Conservation (phyloP, 805 yeast genomes). For the Lachancea kluyveri region DNA sequence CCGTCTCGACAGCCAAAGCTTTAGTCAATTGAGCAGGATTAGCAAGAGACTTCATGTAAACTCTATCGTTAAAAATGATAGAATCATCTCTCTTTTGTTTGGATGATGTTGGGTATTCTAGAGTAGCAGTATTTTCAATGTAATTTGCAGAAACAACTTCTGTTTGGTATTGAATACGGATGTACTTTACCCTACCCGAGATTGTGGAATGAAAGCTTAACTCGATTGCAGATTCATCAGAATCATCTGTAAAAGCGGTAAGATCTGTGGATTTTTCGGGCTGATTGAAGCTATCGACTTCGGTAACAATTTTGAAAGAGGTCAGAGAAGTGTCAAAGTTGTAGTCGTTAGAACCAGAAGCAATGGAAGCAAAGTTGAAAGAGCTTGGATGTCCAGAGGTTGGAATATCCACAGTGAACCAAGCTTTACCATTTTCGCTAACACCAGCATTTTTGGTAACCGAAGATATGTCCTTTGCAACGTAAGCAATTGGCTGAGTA, state of each 20-base stretch:
- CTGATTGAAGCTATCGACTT: constrained; percentile 21
- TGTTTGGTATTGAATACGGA: constrained; percentile 23
- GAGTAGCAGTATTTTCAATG: constrained; percentile 14
- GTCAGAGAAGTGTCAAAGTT: constrained; percentile 16
- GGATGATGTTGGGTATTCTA: constrained; percentile 10
- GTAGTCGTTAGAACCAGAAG: constrained; percentile 11
- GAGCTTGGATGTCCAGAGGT: constrained; percentile 13
- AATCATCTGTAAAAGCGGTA: constrained; percentile 20
- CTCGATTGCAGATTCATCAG: constrained; percentile 17
- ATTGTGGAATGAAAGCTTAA: constrained; percentile 18
- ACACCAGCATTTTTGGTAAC: constrained; percentile 25
- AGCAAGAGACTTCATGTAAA: constrained; percentile 6
- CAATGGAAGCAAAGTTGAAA: constrained; percentile 16
- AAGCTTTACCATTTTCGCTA: constrained; percentile 18
- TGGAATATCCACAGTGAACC: constrained; percentile 28
- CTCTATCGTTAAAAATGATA: constrained; percentile 9
- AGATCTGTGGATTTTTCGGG: constrained; percentile 21
- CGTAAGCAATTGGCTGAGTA: constrained; percentile 15
- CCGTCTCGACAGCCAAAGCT: constrained; percentile 4
- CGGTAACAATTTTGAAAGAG: constrained; percentile 19
- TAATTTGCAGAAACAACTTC: constrained; percentile 8
- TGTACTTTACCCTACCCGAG: constrained; percentile 23
- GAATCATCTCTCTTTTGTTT: constrained; percentile 12
- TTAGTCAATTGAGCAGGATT: constrained; percentile 8
- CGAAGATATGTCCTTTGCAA: constrained; percentile 13